Evolutionary conservation across 768 basidiomycete genomes (phyloP), one percentile per base, ranked within the genome.

Genomic region (Gymnopilus junonius): DNA sequence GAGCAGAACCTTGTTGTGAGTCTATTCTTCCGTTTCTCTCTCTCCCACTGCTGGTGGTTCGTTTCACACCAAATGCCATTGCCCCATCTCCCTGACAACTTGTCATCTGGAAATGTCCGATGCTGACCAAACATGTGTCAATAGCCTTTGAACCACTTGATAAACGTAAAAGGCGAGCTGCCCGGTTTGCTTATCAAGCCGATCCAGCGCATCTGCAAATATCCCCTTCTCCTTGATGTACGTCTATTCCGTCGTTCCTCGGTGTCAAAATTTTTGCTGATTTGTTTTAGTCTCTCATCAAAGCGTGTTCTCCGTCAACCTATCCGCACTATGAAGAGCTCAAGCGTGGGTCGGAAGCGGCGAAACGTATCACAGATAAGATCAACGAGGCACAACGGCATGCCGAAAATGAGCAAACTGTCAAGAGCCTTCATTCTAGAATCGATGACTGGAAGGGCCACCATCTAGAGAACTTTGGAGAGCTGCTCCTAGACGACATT

Each of bases 391-490:
- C 94, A 25, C 89, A 95, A 75, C 87, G 97, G 53, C 88, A 93
- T 53, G 89, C 93, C 54, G 93, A 98, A 79, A 99, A 99, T 70
- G 82, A 89, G 43, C 90, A 90, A 69, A 97, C 95, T 4, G 95
- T 97, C 59, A 87, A 91, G 75, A 92, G 90, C 69, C 86, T 99
- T 8, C 83, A 89, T 65, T 80, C 81, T 29, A 89, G 97, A 46
- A 95, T 99, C 50, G 94, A 96, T 67, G 97, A 99, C 75, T 99
- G 97, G 97, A 99, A 99, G 75, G 97, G 97, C 11, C 97, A 99
- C 75, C 93, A 97, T 69, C 84, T 98, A 39, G 88, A 88, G 68
- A 93, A 95, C 74, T 99, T 99, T 67, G 97, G 97, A 63, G 88
- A 93, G 68, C 90, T 99, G 58, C 84, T 97, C 34, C 86, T 99